Percentiles rank a stretch among this genome's conserved stretches.
Conservation (phyloP, 805 yeast species). For the Phaffomyces antillensis region DNA sequence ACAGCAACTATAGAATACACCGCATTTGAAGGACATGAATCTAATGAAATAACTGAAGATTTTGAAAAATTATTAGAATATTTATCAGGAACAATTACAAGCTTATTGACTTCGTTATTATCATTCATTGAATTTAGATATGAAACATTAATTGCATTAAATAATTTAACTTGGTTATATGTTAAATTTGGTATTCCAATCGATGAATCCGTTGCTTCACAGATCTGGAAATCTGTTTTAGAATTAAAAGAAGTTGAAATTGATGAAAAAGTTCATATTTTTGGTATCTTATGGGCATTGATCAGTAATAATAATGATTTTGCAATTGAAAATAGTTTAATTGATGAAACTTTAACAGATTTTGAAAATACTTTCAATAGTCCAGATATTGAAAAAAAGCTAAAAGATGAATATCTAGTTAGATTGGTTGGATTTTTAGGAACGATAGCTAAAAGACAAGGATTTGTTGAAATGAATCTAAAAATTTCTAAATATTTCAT, state of each 20-base stretch:
- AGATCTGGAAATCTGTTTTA: conserved; percentile 12
- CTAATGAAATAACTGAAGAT: conserved; percentile 1
- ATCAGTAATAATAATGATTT: conserved; percentile 16
- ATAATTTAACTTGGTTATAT: conserved; percentile 61
- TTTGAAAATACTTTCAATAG: conserved; percentile 12
- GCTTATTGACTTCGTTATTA: conserved; percentile 34
- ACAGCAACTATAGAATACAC: conserved; percentile 64
- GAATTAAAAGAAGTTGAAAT: conserved; percentile 17
- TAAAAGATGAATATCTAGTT: conserved; percentile 32
- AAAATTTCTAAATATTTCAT: conserved; percentile 39
- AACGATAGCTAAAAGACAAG: conserved; percentile 39
- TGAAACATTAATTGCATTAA: conserved; percentile 58
- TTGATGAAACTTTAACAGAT: conserved; percentile 17
- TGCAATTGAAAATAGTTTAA: conserved; percentile 22
- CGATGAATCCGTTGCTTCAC: conserved; percentile 6
- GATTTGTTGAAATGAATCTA: conserved; percentile 36
- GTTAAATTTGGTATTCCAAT: conserved; percentile 10
- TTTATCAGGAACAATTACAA: conserved; percentile 22
- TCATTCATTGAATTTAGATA: conserved; percentile 40
- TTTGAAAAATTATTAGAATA: conserved; percentile 14
- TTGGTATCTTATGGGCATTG: conserved; percentile 41
- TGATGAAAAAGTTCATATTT: conserved; percentile 27
- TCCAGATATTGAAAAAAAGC: conserved; percentile 17
- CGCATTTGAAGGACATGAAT: conserved; percentile 22
- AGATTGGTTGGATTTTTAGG: conserved; percentile 48